A percentile compares a stretch with the other conserved stretches of the same genome.
Conservation (phyloP, 208 protist species). For the Trypanosoma avium region DNA sequence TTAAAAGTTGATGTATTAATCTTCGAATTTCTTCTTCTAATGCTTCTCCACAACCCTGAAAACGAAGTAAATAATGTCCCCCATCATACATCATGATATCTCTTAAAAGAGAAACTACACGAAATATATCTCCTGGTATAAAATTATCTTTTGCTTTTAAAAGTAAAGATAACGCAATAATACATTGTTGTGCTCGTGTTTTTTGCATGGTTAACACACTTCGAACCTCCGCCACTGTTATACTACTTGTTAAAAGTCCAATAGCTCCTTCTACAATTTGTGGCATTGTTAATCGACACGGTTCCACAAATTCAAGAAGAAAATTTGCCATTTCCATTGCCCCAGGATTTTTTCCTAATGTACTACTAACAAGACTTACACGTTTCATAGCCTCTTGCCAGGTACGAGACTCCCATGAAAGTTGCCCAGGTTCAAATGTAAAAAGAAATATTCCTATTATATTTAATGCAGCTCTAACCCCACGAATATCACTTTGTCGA, state of each 20-base stretch:
- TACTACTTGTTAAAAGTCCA: slow-evolving; percentile 18
- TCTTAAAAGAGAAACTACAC: slow-evolving; percentile 19
- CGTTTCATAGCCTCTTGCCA: slow-evolving; percentile 68
- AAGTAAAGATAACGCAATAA: slow-evolving; percentile 30
- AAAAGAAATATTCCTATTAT: slow-evolving; percentile 37
- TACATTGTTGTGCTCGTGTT: slow-evolving; percentile 14
- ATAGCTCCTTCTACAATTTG: slow-evolving; percentile 32
- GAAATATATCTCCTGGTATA: slow-evolving; percentile 27
- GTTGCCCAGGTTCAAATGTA: slow-evolving; percentile 8
- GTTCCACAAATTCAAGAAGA: slow-evolving; percentile 30
- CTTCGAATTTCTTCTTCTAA: slow-evolving; percentile 47
- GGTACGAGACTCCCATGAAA: slow-evolving; percentile 42
- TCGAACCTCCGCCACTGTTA: slow-evolving; percentile 16
- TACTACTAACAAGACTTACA: slow-evolving; percentile 45
- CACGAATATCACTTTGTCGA: slow-evolving; percentile 41
- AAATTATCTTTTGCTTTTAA: slow-evolving; percentile 25
- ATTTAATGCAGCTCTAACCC: slow-evolving; percentile 54
- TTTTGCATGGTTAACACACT: slow-evolving; percentile 13
- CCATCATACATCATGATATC: slow-evolving; percentile 26
- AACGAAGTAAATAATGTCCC: slow-evolving; percentile 46
- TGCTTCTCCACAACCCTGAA: slow-evolving; percentile 50
- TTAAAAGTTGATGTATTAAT: slow-evolving; percentile 44
- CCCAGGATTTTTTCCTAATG: slow-evolving; percentile 30
- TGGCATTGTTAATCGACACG: slow-evolving; percentile 17
- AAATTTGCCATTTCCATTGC: slow-evolving; percentile 40